Evolutionary conservation across 225 moss, liverwort and hornwort species (phyloP), one percentile per base, ranked within the genome.

Genomic region (Anthoceros angustus): DNA sequence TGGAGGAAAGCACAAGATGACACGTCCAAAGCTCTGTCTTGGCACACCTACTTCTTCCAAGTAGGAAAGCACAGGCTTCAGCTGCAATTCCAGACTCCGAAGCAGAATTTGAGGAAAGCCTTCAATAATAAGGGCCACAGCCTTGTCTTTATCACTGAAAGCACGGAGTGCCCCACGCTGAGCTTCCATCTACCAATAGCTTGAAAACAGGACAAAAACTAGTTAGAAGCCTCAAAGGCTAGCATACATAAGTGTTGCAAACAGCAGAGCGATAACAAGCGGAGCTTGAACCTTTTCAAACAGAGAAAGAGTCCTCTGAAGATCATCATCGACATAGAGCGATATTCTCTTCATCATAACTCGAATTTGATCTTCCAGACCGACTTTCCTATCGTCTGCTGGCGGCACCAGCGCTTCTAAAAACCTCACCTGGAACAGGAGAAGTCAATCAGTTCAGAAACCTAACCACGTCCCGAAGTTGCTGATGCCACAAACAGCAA

Each of bases 311-410:
- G 87, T 83, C 46, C 80, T 84, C 60, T 98, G 98, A 65, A 98
- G 80, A 46, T 92, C 92, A 66, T 89, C 98, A 69, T 98, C 89
- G 40, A 70, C 67, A 42, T 80, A 72, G 41, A 87, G 73, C 42
- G 98, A 87, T 24, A 91, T 72, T 25, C 82, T 85, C 70, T 80
- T 82, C 84, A 86, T 80, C 89, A 98, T 98, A 68, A 74, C 80
- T 67, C 81, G 78, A 66, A 86, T 66, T 69, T 81, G 82, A 23
- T 84, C 79, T 75, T 82, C 83, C 64, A 98, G 24, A 41, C 69
- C 68, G 67, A 71, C 63, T 42, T 79, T 77, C 67, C 80, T 72
- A 62, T 81, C 41, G 23, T 79, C 74, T 50, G 70, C 42, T 66
- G 45, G 65, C 41, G 42, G 63, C 67, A 92, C 14, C 42, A 68